Evolutionary conservation across 768 basidiomycete genomes (phyloP).

Genomic region (Lactifluus subvellereus): DNA sequence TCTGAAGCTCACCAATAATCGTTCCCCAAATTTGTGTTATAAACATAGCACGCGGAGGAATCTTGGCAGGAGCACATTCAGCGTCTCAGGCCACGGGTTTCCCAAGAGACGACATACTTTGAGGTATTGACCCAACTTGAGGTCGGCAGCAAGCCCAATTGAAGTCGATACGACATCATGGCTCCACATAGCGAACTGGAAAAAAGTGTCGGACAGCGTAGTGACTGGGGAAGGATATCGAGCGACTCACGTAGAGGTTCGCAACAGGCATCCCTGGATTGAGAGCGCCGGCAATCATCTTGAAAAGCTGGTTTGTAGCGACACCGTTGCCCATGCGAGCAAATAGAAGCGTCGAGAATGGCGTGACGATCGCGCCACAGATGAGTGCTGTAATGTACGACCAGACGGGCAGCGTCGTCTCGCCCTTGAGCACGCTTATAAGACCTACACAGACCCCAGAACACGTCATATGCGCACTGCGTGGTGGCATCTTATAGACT

Average conservation of each 20-base stretch:
- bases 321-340: conserved; percentile 59
- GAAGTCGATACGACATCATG: conserved; percentile 54
- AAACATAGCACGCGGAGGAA: conserved; percentile 63
- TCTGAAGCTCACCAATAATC: conserved; percentile 39
- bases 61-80: conserved; percentile 35
- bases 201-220: background rate
- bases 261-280: conserved; percentile 62
- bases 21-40: conserved; percentile 62
- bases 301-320: conserved; percentile 56
- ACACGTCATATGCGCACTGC: background rate
- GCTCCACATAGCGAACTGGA: conserved; percentile 62
- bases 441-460: conserved; percentile 4
- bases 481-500: background rate
- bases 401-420: conserved; percentile 60
- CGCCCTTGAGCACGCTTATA: conserved; percentile 45
- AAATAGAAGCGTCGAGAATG: conserved; percentile 50
- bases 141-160: conserved; percentile 46
- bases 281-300: conserved; percentile 56
- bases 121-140: conserved; percentile 52
- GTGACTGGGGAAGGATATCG: background rate
- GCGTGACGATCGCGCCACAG: conserved; percentile 40
- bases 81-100: background rate
- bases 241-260: conserved; percentile 50
- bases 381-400: conserved; percentile 53
- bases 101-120: conserved; percentile 8